Evolutionary conservation across 1,139 yeast genomes (phyloP), one percentile per base, ranked within the genome.

Genomic region (Sugiyamaella xylanicola): DNA sequence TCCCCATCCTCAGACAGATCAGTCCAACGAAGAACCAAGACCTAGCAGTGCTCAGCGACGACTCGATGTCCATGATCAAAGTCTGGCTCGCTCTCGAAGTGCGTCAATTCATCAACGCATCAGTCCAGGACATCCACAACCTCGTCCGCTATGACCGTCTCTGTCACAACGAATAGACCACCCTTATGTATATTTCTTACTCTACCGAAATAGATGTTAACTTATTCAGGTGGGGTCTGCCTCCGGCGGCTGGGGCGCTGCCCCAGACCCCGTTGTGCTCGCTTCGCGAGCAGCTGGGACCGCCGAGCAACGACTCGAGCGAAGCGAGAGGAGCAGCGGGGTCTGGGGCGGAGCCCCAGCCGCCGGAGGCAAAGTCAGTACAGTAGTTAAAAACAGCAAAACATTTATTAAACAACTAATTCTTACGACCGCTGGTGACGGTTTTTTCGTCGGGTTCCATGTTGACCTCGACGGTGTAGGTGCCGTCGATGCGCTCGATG

Each of bases 31-130:
- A 76, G 82, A 79, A 82, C 65, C 83, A 83, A 41, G 46, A 32
- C 16, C 11, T 44, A 5, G 37, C 47, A 13, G 46, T 40, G 9
- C 32, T 29, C 25, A 40, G 42, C 25, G 51, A 46, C 25, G 86
- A 85, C 64, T 78, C 85, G 21, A 63, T 88, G 56, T 83, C 87
- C 21, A 89, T 91, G 96, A 74, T 89, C 59, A 89, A 89, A 68
- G 93, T 92, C 21, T 92, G 98, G 98, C 68, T 90, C 54, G 93
- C 95, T 0, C 74, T 93, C 41, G 98, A 93, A 73, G 86, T 89
- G 3, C 81, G 98, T 68, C 95, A 88, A 69, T 85, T 92, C 65
- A 85, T 93, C 69, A 84, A 78, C 63, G 89, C 95, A 25, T 86
- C 96, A 1, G 81, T 89, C n/a, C 87, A 86, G 67, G 96, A 89